Conservation (phyloP, 2,329 filamentous ascomycete genomes). For the Sclerotinia subarctica region DNA sequence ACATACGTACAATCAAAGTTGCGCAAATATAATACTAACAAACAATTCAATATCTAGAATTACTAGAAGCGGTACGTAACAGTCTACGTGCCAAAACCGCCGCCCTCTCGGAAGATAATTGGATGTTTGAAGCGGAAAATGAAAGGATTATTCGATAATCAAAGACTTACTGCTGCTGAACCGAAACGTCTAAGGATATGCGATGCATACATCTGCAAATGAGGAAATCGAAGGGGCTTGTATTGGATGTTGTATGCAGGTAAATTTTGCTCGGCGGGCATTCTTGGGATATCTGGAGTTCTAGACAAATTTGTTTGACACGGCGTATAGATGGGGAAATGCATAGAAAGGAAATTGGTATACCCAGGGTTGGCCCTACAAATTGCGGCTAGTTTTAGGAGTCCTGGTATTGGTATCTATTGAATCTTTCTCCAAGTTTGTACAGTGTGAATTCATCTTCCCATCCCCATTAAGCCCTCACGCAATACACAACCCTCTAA, state of each 20-base stretch:
- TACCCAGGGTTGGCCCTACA: slow-evolving; percentile 2
- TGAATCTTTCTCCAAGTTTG: not conserved
- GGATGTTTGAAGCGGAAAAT: slow-evolving; percentile 73
- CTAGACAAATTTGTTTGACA: slow-evolving; percentile 6
- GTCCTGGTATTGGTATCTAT: slow-evolving; percentile 12
- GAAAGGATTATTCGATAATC: slow-evolving; percentile 22
- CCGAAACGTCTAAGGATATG: not conserved
- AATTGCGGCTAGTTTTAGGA: not conserved
- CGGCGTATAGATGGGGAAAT: not conserved
- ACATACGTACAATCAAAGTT: not conserved
- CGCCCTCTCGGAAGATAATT: slow-evolving; percentile 75
- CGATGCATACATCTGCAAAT: not conserved
- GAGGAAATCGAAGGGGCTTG: not conserved
- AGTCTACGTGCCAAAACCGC: slow-evolving; percentile 71
- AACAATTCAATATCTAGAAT: slow-evolving; percentile 48
- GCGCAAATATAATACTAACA: slow-evolving; percentile 5
- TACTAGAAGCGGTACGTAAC: slow-evolving; percentile 65
- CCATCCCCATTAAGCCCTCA: not conserved
- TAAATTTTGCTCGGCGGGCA: not conserved
- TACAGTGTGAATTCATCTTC: not conserved
- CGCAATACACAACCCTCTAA: slow-evolving; percentile 38
- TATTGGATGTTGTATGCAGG: not conserved
- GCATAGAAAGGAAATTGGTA: not conserved
- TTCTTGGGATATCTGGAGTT: not conserved
- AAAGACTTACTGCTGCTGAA: slow-evolving; percentile 17